These are phyloP conservation scores for Backusella australiensis DNA, from an alignment of 192 early-diverging fungal species.

Conservation along the genomic window DNA sequence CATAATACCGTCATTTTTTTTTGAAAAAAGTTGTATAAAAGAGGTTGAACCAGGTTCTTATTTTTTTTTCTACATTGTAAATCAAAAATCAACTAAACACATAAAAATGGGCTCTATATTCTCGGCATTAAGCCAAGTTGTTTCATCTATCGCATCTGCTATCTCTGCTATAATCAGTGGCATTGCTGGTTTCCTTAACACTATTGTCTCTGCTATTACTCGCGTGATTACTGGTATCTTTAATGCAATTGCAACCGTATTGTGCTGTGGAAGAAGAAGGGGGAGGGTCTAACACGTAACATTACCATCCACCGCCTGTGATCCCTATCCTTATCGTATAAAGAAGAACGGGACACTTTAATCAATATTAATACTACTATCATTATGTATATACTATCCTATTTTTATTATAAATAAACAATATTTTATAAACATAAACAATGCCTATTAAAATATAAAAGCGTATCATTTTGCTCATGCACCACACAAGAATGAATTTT, in stretches of 20 bases:
- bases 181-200: slow-evolving; percentile 24
- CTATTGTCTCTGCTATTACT: slow-evolving; percentile 20
- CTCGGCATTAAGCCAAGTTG: slow-evolving; percentile 16
- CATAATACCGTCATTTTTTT: neutral
- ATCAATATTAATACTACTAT: neutral
- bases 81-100: neutral
- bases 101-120: slow-evolving; percentile 28
- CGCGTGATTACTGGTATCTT: slow-evolving; percentile 29
- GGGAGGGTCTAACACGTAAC: neutral
- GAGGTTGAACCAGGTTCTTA: too few relatives aligned
- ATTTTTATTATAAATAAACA: neutral
- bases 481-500: too few relatives aligned
- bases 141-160: slow-evolving; percentile 23
- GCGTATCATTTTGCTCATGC: too few relatives aligned
- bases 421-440: neutral
- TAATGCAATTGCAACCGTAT: slow-evolving; percentile 17
- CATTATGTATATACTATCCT: slow-evolving; percentile 1
- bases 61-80: neutral
- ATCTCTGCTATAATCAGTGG: slow-evolving; percentile 20
- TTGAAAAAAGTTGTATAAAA: neutral
- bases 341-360: neutral
- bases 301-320: neutral
- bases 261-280: slow-evolving; percentile 4
- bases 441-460: too few relatives aligned
- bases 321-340: neutral